Base-by-base conservation (phyloP, 495 filamentous ascomycete genomes). In the Trichoderma gamsii region DNA sequence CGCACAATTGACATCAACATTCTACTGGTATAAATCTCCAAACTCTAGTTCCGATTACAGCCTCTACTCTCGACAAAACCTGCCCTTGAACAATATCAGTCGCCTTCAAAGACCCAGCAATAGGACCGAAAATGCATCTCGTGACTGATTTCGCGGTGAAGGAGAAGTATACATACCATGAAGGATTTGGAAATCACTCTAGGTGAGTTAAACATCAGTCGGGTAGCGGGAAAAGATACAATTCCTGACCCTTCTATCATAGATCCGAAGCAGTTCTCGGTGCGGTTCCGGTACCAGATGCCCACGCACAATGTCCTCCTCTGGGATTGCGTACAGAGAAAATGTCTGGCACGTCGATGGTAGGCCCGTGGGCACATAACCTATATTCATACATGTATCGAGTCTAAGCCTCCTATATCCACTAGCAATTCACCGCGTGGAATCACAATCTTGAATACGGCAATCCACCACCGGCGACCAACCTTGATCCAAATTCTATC, bases 251-350 rank as follows among this genome's bases (percentile, higher is more conserved):
- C 43, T 46, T 46, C 13, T 15, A 18, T 46, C 43, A 46, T 18
- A 46, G 43, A 46, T 46, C 43, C 43, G 43, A 46, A 18, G 43
- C 43, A 15, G 12, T 46, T 46, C 43, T 12, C 43, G 12, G 43
- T 11, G 43, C 43, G 12, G 43, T 46, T 46, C 43, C 43, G 12
- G 3, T 46, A 16, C 43, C 43, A 3, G 18, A 46, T 46, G 18
- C 12, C 43, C 43, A 46, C 12, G 43, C 89, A 11, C 88, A 90
- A 74, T 87, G 86, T 68, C 83, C 82, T n/a, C 82, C 86, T 0
- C 85, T 83, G 66, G 90, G 90, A 0, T 82, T 92, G 12, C 91
- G 90, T 72, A 80, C 88, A 12, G 90, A 92, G 74, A 89, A 90
- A 77, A 83, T 92, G 32, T 90, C 89, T 5, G 90, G 87, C 11